These are phyloP conservation scores for Proliferodiscus dingleyae DNA, from an alignment of 2,329 filamentous ascomycete species.

Conservation along the genomic window DNA sequence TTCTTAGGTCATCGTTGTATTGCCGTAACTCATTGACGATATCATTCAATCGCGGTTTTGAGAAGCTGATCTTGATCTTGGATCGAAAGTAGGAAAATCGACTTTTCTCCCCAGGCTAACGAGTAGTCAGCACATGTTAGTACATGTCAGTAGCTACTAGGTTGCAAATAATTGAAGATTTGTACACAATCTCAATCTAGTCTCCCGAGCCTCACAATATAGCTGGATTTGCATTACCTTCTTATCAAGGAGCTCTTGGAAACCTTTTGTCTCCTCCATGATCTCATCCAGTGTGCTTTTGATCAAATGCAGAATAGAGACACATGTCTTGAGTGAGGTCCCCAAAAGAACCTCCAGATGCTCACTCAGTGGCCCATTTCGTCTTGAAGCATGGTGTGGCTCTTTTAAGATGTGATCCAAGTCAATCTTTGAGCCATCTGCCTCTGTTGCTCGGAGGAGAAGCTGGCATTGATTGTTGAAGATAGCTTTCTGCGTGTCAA, in stretches of 20 bases:
- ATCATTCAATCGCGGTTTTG: background rate
- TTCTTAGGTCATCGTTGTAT: background rate
- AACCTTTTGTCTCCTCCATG: slow-evolving; percentile 1
- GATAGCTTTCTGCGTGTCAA: slow-evolving; percentile 3
- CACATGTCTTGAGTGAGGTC: slow-evolving; percentile 1
- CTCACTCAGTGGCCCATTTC: background rate
- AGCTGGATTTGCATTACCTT: no score
- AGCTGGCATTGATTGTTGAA: slow-evolving; percentile 7
- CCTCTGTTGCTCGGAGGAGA: background rate
- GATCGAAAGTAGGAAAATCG: background rate
- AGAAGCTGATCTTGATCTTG: background rate
- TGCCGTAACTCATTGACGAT: background rate
- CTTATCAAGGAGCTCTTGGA: background rate
- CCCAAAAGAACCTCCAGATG: slow-evolving; percentile 1
- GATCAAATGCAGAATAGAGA: slow-evolving; percentile 1
- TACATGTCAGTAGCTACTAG: background rate
- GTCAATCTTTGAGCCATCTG: background rate
- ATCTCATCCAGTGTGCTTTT: slow-evolving; percentile 4
- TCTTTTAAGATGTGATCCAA: slow-evolving; percentile 1
- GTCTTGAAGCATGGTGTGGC: slow-evolving; percentile 1
- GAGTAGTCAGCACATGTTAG: no score
- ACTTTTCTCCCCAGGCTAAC: background rate
- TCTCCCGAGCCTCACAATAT: background rate
- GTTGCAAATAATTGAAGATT: no score
- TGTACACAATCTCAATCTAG: background rate